Evolutionary conservation across 2,329 filamentous ascomycete species (phyloP), one percentile per base, ranked within the genome.

Genomic region (Arthroderma sp.): DNA sequence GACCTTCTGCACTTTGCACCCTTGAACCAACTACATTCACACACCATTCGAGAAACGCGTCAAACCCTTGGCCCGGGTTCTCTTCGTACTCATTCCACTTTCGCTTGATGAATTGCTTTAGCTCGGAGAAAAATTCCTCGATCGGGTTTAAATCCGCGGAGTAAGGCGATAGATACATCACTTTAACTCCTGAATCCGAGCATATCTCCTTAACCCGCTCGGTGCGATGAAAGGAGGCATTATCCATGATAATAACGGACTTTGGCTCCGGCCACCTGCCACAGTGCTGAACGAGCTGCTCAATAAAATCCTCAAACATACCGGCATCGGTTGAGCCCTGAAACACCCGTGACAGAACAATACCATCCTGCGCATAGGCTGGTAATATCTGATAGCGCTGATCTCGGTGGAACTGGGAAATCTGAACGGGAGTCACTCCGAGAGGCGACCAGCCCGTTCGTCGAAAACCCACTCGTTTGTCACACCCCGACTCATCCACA

Each of bases 401-500:
- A 29, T 48, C 53, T 29, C 50, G 49, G 10, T 54, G 52, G 32
- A 55, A 55, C 15, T 47, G 34, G 3, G 51, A 42, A 8, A 56
- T 43, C 47, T 57, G 47, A 28, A 56, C 36, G 7, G 56, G 59
- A 50, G n/a, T n/a, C 34, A 56, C 50, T 7, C 61, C 56, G 9
- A 48, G 48, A 6, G 57, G 62, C 44, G 61, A 58, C 63, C 58
- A 68, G 4, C 58, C 58, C 6, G 51, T 63, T 9, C 57, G 51
- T 43, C 62, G 51, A 44, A 56, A 59, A 6, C 61, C 56, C 46
- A 56, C 51, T 11, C 53, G 52, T 48, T 59, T 64, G 45, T 67
- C 57, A 51, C 54, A 64, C 2, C 61, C 57, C 46, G 64, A 66
- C 50, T 68, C 56, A 47, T 66, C 57, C 29, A 63, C 52, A 43